A percentile compares a stretch with the other conserved stretches of the same genome.
Conservation (phyloP, 768 basidiomycete genomes). For the Suillus fuscotomentosus region DNA sequence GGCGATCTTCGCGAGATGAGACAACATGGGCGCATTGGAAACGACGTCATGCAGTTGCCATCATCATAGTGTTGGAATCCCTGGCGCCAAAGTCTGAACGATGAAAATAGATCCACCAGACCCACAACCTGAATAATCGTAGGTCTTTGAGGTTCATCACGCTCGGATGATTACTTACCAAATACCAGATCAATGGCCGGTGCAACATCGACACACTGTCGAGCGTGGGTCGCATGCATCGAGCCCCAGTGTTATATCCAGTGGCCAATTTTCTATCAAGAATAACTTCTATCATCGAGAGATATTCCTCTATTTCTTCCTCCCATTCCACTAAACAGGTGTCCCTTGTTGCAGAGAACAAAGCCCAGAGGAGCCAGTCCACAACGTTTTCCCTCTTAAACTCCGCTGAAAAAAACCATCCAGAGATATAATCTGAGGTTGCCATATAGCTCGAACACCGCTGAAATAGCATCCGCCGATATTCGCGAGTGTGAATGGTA, state of each 20-base stretch:
- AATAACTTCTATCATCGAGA: constrained; percentile 37
- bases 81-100: constrained; percentile 33
- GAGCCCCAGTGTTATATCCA: constrained; percentile 38
- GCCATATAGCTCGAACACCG: constrained; percentile 36
- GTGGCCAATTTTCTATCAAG: constrained; percentile 40
- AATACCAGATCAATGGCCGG: constrained; percentile 65
- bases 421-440: constrained; percentile 33
- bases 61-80: constrained; percentile 57
- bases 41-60: constrained; percentile 36
- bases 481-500: constrained; percentile 36
- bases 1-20: constrained; percentile 42
- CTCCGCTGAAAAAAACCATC: constrained; percentile 50
- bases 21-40: constrained; percentile 52
- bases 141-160: neutral
- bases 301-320: constrained; percentile 52
- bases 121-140: constrained; percentile 45
- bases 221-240: constrained; percentile 50
- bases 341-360: constrained; percentile 45
- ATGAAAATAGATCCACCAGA: constrained; percentile 46
- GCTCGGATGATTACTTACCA: constrained; percentile 35
- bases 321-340: constrained; percentile 37
- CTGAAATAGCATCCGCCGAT: constrained; percentile 48
- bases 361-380: constrained; percentile 67
- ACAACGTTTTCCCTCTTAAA: constrained; percentile 47
- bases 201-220: constrained; percentile 57